phyloP scores from a whole-genome alignment of 495 filamentous ascomycete genomes.

The Trichocladium uniseriatum region DNA sequence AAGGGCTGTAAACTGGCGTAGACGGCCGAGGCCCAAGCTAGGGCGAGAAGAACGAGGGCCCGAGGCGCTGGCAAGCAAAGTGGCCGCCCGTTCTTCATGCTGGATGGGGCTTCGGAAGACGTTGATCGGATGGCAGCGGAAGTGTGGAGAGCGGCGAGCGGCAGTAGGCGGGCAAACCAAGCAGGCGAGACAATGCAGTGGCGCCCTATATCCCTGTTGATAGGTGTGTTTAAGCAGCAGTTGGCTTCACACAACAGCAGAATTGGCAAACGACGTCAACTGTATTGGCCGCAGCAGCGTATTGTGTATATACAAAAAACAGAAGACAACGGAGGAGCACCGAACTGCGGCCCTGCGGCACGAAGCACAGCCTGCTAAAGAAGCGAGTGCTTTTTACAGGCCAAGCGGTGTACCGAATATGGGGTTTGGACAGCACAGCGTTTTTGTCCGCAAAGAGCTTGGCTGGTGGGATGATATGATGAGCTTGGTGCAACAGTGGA shows the following conservation, averaged over 20 bases:
- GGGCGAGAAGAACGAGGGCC: conserved; percentile 2
- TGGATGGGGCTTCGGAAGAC: too few species aligned
- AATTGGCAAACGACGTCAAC: not conserved
- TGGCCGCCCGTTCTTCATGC: not conserved
- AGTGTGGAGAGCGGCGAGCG: not conserved
- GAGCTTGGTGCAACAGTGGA: not conserved
- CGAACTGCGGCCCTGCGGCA: not conserved
- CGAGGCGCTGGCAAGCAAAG: not conserved
- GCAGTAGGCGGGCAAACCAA: not conserved
- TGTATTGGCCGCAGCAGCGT: not conserved
- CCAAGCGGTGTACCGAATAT: not conserved
- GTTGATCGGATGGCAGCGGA: too few species aligned
- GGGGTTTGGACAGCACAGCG: not conserved
- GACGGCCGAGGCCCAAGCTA: conserved; percentile 10
- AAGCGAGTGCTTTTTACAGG: not conserved
- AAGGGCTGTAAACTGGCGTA: conserved; percentile 22
- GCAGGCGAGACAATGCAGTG: not conserved
- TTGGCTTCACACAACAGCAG: not conserved
- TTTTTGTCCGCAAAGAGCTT: not conserved
- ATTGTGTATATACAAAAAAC: not conserved
- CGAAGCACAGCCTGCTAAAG: not conserved
- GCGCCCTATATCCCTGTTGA: not conserved
- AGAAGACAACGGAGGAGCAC: not conserved
- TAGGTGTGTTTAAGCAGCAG: not conserved
- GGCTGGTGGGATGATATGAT: not conserved